Evolutionary conservation across 2,329 filamentous ascomycete genomes (phyloP).

Genomic region (Talaromyces sp.): DNA sequence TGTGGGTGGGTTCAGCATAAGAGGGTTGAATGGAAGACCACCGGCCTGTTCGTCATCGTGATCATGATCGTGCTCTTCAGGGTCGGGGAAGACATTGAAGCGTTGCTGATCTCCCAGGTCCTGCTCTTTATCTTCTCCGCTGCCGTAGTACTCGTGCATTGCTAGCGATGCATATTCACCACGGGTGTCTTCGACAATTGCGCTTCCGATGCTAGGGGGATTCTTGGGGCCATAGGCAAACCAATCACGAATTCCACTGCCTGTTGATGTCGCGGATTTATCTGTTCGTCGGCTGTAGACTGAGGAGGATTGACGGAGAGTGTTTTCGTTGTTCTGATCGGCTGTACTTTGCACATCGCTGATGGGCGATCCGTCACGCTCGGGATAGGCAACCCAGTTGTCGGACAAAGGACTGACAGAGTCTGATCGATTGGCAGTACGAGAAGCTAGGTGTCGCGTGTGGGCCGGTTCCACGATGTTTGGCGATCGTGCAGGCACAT

Average conservation of each 20-base stretch:
- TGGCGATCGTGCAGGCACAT: conserved; percentile 32
- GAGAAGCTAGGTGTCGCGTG: conserved; percentile 31
- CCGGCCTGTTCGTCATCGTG: conserved; percentile 23
- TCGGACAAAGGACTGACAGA: conserved; percentile 42
- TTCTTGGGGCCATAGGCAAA: conserved; percentile 34
- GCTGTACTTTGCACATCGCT: conserved; percentile 27
- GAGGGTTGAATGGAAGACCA: conserved; percentile 41
- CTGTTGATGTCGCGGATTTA: conserved; percentile 27
- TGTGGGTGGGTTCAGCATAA: conserved; percentile 51
- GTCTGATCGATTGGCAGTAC: conserved; percentile 32
- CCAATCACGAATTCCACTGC: conserved; percentile 38
- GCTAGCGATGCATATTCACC: conserved; percentile 43
- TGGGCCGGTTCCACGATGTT: conserved; percentile 36
- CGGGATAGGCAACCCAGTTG: conserved; percentile 47
- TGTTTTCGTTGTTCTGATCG: conserved; percentile 17
- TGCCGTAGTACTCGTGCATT: conserved; percentile 36
- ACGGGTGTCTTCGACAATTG: conserved; percentile 36
- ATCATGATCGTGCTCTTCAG: conserved; percentile 32
- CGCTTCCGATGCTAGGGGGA: conserved; percentile 30
- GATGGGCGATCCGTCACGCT: conserved; percentile 30
- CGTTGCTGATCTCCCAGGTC: conserved; percentile 41
- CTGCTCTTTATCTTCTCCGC: conserved; percentile 36
- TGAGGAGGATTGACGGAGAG: conserved; percentile 37
- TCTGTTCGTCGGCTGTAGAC: conserved; percentile 34
- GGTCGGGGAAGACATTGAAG: conserved; percentile 38